These are phyloP conservation scores for Angomonas deanei DNA, from an alignment of 208 protist genomes.

Conservation along the genomic window DNA sequence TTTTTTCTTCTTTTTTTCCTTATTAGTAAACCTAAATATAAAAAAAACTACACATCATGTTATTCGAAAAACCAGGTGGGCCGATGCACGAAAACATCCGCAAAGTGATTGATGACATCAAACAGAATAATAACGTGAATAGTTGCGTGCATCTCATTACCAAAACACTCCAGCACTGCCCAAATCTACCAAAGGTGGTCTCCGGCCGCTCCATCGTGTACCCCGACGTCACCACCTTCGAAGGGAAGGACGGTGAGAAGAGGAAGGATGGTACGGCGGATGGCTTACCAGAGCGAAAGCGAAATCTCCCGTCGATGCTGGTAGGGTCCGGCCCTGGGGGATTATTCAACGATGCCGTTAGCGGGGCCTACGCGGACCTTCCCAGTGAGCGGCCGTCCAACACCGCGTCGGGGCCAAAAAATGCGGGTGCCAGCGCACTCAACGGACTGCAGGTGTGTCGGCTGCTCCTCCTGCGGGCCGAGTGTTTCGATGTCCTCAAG, in stretches of 20 bases:
- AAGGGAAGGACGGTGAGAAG: not conserved
- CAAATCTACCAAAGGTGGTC: conserved; percentile 9
- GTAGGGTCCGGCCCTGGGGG: not conserved
- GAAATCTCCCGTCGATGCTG: not conserved
- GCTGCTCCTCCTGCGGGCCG: conserved; percentile 63
- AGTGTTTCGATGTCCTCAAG: conserved; percentile 46
- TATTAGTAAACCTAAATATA: not conserved
- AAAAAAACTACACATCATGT: conserved; percentile 15
- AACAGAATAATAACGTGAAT: conserved; percentile 53
- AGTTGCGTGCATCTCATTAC: conserved; percentile 46
- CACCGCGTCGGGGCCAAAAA: too few relatives aligned
- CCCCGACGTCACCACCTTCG: conserved; percentile 1
- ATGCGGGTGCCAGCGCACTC: conserved; percentile 10
- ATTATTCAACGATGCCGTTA: not conserved
- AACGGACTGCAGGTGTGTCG: conserved; percentile 59
- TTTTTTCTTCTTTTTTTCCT: conserved; percentile 10
- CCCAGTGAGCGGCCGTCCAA: too few relatives aligned
- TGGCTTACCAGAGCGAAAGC: not conserved
- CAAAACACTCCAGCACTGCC: conserved; percentile 21
- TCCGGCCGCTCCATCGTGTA: conserved; percentile 12
- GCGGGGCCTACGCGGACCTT: too few relatives aligned
- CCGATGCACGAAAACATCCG: conserved; percentile 69
- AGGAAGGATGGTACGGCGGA: not conserved
- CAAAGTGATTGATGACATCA: conserved; percentile 58
- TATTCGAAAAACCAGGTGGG: conserved; percentile 49